A percentile compares a stretch with the other conserved stretches of the same genome.
Evolutionary conservation across 305 asterid genomes (phyloP).

Genomic region (Rubia occidens): DNA sequence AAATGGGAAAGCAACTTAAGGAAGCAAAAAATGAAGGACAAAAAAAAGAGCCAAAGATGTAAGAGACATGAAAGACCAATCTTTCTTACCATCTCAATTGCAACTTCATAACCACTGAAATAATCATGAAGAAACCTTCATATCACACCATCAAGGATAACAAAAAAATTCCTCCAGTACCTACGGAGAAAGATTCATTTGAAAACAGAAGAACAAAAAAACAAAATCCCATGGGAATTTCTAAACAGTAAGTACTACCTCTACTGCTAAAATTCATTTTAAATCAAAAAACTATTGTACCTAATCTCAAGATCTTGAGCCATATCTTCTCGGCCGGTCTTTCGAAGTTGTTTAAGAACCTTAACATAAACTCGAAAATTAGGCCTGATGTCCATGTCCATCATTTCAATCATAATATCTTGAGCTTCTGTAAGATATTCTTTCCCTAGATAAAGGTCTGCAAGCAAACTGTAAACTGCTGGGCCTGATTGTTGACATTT

Average conservation of each 20-base stretch:
- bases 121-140: not conserved
- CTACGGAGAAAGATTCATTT: not conserved
- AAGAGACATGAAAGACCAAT: not conserved
- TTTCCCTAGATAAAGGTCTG: conserved; percentile 41
- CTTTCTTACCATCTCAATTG: not conserved
- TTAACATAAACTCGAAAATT: conserved; percentile 34
- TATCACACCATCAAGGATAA: not conserved
- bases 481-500: conserved; percentile 33
- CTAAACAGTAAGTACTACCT: not conserved
- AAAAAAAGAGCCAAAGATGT: not conserved
- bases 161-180: conserved; percentile 1
- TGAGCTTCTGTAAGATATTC: conserved; percentile 48
- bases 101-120: not conserved
- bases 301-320: conserved; percentile 41
- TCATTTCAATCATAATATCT: conserved; percentile 49
- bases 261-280: not conserved
- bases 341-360: conserved; percentile 35
- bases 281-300: conserved; percentile 31
- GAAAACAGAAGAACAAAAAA: conserved; percentile 2
- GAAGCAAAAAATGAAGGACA: not conserved
- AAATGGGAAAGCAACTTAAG: not conserved
- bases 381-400: conserved; percentile 66
- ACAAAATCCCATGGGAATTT: not conserved
- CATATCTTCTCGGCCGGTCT: conserved; percentile 33
- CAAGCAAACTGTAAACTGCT: conserved; percentile 51